Evolutionary conservation across 2,329 filamentous ascomycete genomes (phyloP).

Genomic region (Plectosphaerella plurivora): DNA sequence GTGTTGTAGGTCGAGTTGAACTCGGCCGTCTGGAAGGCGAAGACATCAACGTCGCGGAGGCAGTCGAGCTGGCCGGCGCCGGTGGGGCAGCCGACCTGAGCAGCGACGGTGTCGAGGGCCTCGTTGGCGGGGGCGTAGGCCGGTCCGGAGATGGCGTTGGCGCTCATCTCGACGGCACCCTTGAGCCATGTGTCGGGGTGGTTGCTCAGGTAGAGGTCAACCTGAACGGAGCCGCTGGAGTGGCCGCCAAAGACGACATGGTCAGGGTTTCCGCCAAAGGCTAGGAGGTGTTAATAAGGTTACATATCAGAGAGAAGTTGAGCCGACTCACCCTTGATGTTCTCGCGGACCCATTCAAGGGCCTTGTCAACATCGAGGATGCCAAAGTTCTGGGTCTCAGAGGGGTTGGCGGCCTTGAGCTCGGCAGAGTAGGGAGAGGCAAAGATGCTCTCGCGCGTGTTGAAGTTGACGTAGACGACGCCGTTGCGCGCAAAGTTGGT

Average conservation of each 20-base stretch:
- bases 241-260: conserved; percentile 40
- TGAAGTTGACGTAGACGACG: conserved; percentile 32
- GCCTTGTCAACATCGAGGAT: conserved; percentile 31
- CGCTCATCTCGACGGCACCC: conserved; percentile 35
- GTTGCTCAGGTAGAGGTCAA: conserved; percentile 38
- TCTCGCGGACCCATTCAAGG: conserved; percentile 33
- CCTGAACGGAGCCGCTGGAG: conserved; percentile 29
- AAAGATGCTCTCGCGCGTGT: conserved; percentile 35
- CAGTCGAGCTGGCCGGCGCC: conserved; percentile 29
- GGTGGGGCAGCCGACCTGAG: conserved; percentile 28
- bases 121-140: conserved; percentile 30
- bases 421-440: conserved; percentile 37
- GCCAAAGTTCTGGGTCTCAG: conserved; percentile 19
- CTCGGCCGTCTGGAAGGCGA: conserved; percentile 21
- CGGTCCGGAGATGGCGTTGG: conserved; percentile 34
- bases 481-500: conserved; percentile 30
- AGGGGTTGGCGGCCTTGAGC: conserved; percentile 22
- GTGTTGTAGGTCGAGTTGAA: conserved; percentile 31
- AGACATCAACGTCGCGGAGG: conserved; percentile 24
- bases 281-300: conserved; percentile 11
- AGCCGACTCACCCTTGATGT: conserved; percentile 19
- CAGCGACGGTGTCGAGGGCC: conserved; percentile 28
- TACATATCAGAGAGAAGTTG: background rate
- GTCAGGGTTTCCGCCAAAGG: conserved; percentile 38
- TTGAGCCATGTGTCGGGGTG: conserved; percentile 29